phyloP scores from a whole-genome alignment of 441 rosid species.

The Bocquillonia castaneifolia region DNA sequence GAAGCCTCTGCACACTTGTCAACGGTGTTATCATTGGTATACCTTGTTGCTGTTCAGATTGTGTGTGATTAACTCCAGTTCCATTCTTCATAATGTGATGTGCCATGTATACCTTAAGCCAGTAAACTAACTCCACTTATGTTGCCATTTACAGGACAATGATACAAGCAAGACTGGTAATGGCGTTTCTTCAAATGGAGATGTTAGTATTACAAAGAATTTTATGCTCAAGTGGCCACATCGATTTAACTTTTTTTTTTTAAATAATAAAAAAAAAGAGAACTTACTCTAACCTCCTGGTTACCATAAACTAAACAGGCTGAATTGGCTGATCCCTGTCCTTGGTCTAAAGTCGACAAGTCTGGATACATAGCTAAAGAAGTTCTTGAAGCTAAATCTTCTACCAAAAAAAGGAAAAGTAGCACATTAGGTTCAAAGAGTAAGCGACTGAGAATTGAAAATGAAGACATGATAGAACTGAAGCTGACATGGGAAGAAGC shows the following conservation, averaged over 20 bases:
- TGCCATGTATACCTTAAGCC: neutral
- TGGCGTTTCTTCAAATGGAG: conserved; percentile 44
- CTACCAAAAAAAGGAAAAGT: conserved; percentile 70
- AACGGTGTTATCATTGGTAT: neutral
- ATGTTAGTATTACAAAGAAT: conserved; percentile 44
- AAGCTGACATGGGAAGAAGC: conserved; percentile 96
- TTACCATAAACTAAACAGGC: conserved; percentile 40
- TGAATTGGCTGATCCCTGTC: conserved; percentile 57
- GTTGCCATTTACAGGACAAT: conserved; percentile 49
- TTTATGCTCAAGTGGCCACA: conserved; percentile 25
- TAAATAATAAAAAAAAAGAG: too few species aligned
- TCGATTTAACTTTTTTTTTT: conserved; percentile 20
- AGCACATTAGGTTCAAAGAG: conserved; percentile 63
- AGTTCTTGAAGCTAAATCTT: conserved; percentile 52
- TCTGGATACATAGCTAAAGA: conserved; percentile 73
- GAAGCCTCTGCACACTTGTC: neutral
- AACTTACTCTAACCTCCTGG: too few species aligned
- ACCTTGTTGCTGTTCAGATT: neutral
- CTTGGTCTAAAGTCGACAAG: conserved; percentile 67
- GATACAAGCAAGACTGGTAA: conserved; percentile 41
- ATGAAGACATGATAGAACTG: conserved; percentile 71
- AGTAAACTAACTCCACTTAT: conserved; percentile 13
- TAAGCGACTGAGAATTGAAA: conserved; percentile 75
- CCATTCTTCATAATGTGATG: neutral
- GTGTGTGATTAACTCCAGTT: neutral